Percentiles rank a stretch among this genome's conserved stretches.
Conservation (phyloP, 441 rosid genomes). For the Euphorbia celastroides region DNA sequence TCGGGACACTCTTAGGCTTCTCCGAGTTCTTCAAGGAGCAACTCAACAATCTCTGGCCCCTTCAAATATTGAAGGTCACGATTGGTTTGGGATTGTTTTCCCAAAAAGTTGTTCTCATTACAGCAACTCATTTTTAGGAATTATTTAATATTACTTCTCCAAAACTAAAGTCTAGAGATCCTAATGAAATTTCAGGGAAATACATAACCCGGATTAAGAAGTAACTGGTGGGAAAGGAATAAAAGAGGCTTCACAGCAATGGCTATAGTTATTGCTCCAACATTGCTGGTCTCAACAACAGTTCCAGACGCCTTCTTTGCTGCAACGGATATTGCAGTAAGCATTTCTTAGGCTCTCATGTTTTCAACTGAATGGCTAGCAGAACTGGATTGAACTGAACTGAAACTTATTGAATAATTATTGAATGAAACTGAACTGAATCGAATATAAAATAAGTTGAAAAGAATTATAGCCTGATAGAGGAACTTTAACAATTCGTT, state of each 20-base stretch:
- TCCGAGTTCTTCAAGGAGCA: constrained; percentile 68
- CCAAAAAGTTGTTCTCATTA: too few relatives aligned
- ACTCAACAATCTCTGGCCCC: constrained; percentile 22
- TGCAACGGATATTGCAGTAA: constrained; percentile 60
- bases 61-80: background rate
- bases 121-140: too few relatives aligned
- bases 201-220: constrained; percentile 8
- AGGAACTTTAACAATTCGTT: background rate
- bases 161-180: too few relatives aligned
- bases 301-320: constrained; percentile 60
- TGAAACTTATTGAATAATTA: too few relatives aligned
- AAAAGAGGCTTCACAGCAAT: constrained; percentile 38
- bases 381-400: too few relatives aligned
- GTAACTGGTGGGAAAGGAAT: constrained; percentile 41
- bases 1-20: constrained; percentile 52
- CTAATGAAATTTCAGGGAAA: too few relatives aligned
- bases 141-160: too few relatives aligned
- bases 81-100: too few relatives aligned
- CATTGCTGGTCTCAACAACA: constrained; percentile 39
- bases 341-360: too few relatives aligned
- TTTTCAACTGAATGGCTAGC: too few relatives aligned
- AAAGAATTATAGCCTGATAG: background rate
- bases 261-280: constrained; percentile 41
- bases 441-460: too few relatives aligned
- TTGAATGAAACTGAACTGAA: too few relatives aligned